phyloP scores from a whole-genome alignment of 257 asterid genomes.

The Solanum arcanum region DNA sequence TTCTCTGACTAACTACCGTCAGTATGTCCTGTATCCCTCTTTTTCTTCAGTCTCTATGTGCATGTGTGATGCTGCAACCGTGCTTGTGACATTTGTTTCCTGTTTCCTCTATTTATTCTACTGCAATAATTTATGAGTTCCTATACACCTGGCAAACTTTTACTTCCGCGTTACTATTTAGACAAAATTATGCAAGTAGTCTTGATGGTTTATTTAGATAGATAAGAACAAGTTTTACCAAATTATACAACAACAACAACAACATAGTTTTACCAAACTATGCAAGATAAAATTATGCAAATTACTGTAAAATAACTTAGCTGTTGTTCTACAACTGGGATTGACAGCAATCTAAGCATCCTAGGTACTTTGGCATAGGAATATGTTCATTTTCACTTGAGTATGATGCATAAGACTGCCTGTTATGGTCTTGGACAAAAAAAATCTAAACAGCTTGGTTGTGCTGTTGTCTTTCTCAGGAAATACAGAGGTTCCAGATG shows the following conservation, averaged over 20 bases:
- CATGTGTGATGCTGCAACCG: neutral
- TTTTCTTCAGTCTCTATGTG: neutral
- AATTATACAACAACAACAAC: neutral
- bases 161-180: neutral
- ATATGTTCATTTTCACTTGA: neutral
- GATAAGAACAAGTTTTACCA: neutral
- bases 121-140: neutral
- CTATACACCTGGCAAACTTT: neutral
- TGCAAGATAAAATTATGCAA: neutral
- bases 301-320: neutral
- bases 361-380: neutral
- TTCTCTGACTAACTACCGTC: neutral
- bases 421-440: neutral
- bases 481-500: constrained; percentile 77
- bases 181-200: neutral
- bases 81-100: neutral
- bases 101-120: neutral
- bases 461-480: constrained; percentile 29
- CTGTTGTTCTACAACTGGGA: neutral
- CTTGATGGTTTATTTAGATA: neutral
- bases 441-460: neutral
- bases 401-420: neutral
- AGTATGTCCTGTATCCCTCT: neutral
- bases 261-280: neutral
- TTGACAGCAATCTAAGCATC: neutral